Conservation (phyloP, 805 yeast species). For the Teunomyces atbi region DNA sequence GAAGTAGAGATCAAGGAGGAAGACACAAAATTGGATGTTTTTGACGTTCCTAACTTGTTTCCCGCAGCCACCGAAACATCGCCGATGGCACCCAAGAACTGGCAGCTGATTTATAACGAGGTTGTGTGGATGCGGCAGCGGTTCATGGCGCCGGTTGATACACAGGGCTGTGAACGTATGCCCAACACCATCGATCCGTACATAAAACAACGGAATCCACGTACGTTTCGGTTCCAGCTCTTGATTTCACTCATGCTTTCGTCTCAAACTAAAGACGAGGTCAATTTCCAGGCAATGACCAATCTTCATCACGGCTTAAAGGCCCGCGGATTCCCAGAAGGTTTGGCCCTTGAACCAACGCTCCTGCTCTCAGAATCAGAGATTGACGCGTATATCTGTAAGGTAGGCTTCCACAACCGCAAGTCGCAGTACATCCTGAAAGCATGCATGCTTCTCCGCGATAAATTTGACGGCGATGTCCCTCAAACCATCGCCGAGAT, state of each 20-base stretch:
- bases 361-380: constrained; percentile 49
- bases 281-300: constrained; percentile 70
- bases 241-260: constrained; percentile 82
- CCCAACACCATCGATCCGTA: constrained; percentile 43
- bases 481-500: constrained; percentile 70
- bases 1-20: neutral
- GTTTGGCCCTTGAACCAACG: constrained; percentile 58
- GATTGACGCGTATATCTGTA: constrained; percentile 64
- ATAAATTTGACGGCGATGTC: constrained; percentile 60
- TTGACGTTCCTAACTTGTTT: neutral
- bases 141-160: constrained; percentile 81
- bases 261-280: constrained; percentile 89
- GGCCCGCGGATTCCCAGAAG: constrained; percentile 41
- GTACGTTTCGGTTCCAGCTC: constrained; percentile 63
- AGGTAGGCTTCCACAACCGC: constrained; percentile 84
- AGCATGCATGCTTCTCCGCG: constrained; percentile 53
- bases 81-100: constrained; percentile 38
- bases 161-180: constrained; percentile 76
- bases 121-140: constrained; percentile 65
- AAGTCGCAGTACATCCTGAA: constrained; percentile 70
- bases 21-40: neutral
- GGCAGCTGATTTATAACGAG: constrained; percentile 55
- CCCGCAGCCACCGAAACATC: neutral
- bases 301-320: constrained; percentile 51
- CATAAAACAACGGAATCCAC: constrained; percentile 32